Evolutionary conservation across 495 filamentous ascomycete genomes (phyloP).

Genomic region (Podospora sp.): DNA sequence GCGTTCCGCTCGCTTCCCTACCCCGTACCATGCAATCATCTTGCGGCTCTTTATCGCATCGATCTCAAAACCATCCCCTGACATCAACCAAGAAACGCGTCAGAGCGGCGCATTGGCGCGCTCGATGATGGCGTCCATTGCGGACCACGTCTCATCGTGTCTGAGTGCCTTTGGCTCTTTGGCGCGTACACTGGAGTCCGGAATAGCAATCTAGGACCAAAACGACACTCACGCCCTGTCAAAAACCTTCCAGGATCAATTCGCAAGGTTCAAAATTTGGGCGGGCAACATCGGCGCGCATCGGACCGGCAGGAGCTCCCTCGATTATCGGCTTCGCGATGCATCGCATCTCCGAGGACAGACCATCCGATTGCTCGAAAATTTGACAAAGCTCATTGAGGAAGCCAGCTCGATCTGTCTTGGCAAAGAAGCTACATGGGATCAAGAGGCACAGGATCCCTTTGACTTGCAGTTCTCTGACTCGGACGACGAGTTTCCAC

Average conservation of each 20-base stretch:
- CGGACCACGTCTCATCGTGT: too few species aligned
- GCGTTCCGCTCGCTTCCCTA: too few species aligned
- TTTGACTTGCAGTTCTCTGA: constrained; percentile 9
- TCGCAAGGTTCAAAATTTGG: constrained; percentile 49
- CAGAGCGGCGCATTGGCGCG: too few species aligned
- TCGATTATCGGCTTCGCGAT: constrained; percentile 52
- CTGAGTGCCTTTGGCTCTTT: neutral
- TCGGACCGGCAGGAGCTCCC: constrained; percentile 42
- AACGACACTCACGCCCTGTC: neutral
- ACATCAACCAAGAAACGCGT: too few species aligned
- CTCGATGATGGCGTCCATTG: too few species aligned
- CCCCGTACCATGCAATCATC: too few species aligned
- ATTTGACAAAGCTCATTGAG: constrained; percentile 22
- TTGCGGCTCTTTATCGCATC: too few species aligned
- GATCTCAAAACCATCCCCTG: too few species aligned
- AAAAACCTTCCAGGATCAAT: constrained; percentile 36
- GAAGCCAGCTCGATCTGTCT: constrained; percentile 8
- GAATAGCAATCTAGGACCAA: too few species aligned
- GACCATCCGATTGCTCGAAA: constrained; percentile 38
- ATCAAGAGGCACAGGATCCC: neutral
- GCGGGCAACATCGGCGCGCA: constrained; percentile 51
- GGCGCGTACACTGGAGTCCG: neutral
- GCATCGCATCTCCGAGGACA: constrained; percentile 46
- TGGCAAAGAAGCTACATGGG: constrained; percentile 6
- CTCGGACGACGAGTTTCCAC: neutral